These are phyloP conservation scores for Colletotrichum simmondsii DNA, from an alignment of 2,329 filamentous ascomycete genomes.

Conservation along the genomic window DNA sequence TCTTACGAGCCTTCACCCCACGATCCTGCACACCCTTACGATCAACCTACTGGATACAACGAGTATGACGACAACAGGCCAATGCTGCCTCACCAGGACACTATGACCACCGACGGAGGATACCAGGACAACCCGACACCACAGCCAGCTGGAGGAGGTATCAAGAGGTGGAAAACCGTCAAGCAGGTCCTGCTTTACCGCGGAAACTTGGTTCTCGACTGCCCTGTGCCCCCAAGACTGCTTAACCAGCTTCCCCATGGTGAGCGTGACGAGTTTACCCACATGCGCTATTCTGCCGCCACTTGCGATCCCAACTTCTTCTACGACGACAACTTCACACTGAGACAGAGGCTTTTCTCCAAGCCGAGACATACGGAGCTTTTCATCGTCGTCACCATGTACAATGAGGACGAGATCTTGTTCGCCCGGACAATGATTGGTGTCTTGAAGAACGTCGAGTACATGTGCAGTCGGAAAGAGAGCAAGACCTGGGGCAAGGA, in stretches of 20 bases:
- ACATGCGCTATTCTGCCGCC: constrained; percentile 93
- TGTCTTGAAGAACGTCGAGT: constrained; percentile 98
- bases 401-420: constrained; percentile 97
- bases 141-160: constrained; percentile 64
- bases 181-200: constrained; percentile 98
- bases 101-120: constrained; percentile 52
- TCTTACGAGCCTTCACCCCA: constrained; percentile 79
- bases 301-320: constrained; percentile 94
- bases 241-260: constrained; percentile 90
- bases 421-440: constrained; percentile 96
- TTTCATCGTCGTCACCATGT: constrained; percentile 98
- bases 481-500: constrained; percentile 99
- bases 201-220: constrained; percentile 96
- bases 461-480: constrained; percentile 93
- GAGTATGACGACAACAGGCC: constrained; percentile 79
- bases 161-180: constrained; percentile 97
- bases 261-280: constrained; percentile 90
- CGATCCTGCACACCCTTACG: constrained; percentile 67
- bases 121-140: constrained; percentile 57
- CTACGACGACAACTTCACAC: constrained; percentile 87
- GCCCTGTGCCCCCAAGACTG: constrained; percentile 89
- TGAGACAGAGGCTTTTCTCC: constrained; percentile 91
- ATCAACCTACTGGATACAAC: constrained; percentile 31
- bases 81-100: constrained; percentile 76
- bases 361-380: constrained; percentile 93